Conservation (phyloP, 257 asterid genomes). For the Misopates orontium region DNA sequence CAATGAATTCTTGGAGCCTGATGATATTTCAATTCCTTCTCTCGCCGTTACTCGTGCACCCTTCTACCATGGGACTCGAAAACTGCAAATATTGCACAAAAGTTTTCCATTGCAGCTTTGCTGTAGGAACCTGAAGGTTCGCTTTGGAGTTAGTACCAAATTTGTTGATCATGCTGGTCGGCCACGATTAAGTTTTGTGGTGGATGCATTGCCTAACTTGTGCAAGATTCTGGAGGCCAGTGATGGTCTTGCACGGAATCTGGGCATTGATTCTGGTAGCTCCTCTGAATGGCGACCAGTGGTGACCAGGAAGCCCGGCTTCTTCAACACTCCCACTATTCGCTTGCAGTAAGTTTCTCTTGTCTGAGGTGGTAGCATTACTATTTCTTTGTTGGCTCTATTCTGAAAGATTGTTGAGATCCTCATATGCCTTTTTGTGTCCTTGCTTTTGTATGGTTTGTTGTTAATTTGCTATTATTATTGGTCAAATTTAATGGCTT, state of each 20-base stretch:
- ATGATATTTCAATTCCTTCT: conserved; percentile 55
- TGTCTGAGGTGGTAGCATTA: background rate
- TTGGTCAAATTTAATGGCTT: no score
- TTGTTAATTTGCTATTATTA: no score
- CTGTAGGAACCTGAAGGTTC: conserved; percentile 62
- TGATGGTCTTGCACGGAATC: conserved; percentile 60
- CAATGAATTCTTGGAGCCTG: conserved; percentile 57
- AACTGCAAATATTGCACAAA: conserved; percentile 54
- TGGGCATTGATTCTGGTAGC: conserved; percentile 67
- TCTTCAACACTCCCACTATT: conserved; percentile 67
- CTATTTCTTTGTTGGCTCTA: background rate
- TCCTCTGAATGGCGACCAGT: conserved; percentile 82
- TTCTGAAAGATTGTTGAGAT: no score
- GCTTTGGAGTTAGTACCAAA: conserved; percentile 71
- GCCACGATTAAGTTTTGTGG: conserved; percentile 73
- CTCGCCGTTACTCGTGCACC: conserved; percentile 56
- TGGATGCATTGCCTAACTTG: conserved; percentile 57
- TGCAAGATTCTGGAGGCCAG: conserved; percentile 55
- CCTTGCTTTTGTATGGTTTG: no score
- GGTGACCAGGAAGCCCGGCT: conserved; percentile 68
- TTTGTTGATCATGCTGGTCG: conserved; percentile 67
- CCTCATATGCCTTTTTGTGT: no score
- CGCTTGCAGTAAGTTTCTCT: conserved; percentile 73
- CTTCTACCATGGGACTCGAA: conserved; percentile 60
- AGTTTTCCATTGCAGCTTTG: conserved; percentile 54